These are phyloP conservation scores for Diplodia mutila DNA, from an alignment of 2,329 filamentous ascomycete species.

Conservation along the genomic window DNA sequence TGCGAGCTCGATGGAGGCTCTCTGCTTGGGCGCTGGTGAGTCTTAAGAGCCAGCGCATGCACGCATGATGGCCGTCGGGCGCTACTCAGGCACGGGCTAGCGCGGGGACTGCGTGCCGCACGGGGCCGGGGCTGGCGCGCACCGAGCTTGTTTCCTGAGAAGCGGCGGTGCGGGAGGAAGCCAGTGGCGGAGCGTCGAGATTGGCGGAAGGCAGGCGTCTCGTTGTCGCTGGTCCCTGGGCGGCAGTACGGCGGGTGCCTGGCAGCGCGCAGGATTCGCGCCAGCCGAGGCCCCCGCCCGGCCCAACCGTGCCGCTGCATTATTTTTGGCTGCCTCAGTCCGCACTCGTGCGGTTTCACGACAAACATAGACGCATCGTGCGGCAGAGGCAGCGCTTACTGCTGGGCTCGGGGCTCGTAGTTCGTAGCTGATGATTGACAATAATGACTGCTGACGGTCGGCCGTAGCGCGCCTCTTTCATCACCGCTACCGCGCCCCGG, in stretches of 20 bases:
- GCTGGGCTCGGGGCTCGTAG: no score
- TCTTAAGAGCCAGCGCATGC: constrained; percentile 1
- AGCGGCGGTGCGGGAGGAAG: background rate
- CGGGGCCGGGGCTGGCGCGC: constrained; percentile 7
- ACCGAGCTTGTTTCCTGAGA: constrained; percentile 19
- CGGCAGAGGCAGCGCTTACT: background rate
- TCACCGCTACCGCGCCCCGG: background rate
- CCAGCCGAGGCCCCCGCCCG: background rate
- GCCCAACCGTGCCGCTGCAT: background rate
- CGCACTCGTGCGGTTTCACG: background rate
- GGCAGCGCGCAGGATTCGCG: background rate
- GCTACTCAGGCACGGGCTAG: constrained; percentile 16
- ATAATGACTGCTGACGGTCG: background rate
- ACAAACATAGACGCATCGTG: background rate
- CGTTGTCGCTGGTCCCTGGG: background rate
- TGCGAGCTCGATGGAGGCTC: background rate
- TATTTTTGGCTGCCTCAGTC: constrained; percentile 9
- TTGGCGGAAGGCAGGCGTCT: constrained; percentile 11
- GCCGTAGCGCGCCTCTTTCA: background rate
- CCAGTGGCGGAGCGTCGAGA: constrained; percentile 18
- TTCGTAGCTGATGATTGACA: no score
- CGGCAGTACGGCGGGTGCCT: background rate
- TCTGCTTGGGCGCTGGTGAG: background rate
- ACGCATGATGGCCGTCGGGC: constrained; percentile 17
- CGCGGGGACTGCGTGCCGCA: constrained; percentile 9